Percentiles rank a stretch among this genome's conserved stretches.
phyloP scores from a whole-genome alignment of 2,329 filamentous ascomycete species.

The Chaetomiaceae sp. region DNA sequence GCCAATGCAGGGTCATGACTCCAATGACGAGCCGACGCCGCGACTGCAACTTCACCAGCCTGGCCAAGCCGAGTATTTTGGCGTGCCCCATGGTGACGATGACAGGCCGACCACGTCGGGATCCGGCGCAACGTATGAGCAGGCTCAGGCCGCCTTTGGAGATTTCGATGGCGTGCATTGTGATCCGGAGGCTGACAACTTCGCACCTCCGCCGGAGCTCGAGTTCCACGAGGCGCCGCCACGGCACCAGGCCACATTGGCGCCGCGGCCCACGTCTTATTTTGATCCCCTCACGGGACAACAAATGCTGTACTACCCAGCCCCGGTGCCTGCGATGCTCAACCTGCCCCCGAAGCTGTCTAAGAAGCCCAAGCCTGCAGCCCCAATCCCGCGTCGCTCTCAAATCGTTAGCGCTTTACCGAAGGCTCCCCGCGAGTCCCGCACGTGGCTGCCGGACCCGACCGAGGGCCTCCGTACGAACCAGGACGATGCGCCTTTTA shows the following conservation, averaged over 20 bases:
- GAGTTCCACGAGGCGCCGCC: constrained; percentile 18
- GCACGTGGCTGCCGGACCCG: constrained; percentile 44
- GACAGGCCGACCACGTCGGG: constrained; percentile 46
- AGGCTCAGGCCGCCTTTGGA: constrained; percentile 61
- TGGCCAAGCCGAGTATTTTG: constrained; percentile 15
- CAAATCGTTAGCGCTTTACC: constrained; percentile 63
- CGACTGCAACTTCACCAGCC: constrained; percentile 25
- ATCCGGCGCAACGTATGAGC: constrained; percentile 57
- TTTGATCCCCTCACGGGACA: constrained; percentile 61
- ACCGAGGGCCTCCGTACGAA: constrained; percentile 29
- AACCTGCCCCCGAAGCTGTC: constrained; percentile 87
- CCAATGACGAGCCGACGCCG: constrained; percentile 9
- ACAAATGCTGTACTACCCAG: constrained; percentile 90
- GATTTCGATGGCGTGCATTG: constrained; percentile 81
- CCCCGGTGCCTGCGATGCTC: constrained; percentile 86
- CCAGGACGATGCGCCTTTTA: constrained; percentile 15
- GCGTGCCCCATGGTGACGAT: constrained; percentile 17
- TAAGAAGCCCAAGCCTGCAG: constrained; percentile 57
- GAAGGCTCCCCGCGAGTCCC: constrained; percentile 31
- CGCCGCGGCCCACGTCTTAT: constrained; percentile 49
- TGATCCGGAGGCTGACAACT: constrained; percentile 41
- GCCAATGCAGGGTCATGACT: constrained; percentile 17
- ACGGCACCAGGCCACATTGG: constrained; percentile 15
- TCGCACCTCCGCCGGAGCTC: constrained; percentile 15
- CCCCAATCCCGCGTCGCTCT: constrained; percentile 64